These are phyloP conservation scores for Nemania bipapillata DNA, from an alignment of 2,329 filamentous ascomycete species.

Conservation along the genomic window DNA sequence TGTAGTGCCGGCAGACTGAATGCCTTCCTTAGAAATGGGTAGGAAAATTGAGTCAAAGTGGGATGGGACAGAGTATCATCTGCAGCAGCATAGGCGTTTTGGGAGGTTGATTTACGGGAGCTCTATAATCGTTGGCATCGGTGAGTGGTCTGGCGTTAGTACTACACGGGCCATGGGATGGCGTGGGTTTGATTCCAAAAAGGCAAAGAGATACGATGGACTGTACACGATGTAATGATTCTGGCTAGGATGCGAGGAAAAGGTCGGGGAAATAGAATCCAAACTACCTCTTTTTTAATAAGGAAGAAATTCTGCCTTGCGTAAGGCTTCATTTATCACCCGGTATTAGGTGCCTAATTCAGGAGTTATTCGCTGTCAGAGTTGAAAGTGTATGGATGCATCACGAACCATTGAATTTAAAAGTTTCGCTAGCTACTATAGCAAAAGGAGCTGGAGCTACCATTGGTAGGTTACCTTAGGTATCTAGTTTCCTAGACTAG, in stretches of 20 bases:
- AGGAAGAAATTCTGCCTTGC: background rate
- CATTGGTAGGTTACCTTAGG: too few relatives aligned
- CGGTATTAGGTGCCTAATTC: background rate
- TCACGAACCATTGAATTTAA: background rate
- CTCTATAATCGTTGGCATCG: conserved; percentile 35
- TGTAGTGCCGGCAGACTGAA: conserved; percentile 15
- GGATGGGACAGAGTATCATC: conserved; percentile 28
- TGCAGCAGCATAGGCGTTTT: conserved; percentile 48
- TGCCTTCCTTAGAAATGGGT: conserved; percentile 26
- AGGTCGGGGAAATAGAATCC: conserved; percentile 29
- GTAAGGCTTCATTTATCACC: conserved; percentile 6
- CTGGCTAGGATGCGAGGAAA: conserved; percentile 24
- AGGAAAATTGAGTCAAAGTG: conserved; percentile 32
- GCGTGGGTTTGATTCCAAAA: conserved; percentile 29
- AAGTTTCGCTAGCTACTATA: background rate
- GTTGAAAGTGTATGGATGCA: background rate
- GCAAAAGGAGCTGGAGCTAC: too few relatives aligned
- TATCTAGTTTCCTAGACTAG: too few relatives aligned
- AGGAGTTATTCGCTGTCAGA: background rate
- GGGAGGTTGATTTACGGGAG: conserved; percentile 41
- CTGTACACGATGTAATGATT: conserved; percentile 40
- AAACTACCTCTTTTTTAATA: conserved; percentile 10
- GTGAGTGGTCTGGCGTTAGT: conserved; percentile 45
- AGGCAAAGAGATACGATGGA: conserved; percentile 31
- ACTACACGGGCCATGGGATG: conserved; percentile 28